Evolutionary conservation across 1,284 basidiomycete species (phyloP).

Genomic region (Cryptococcus neoformans): DNA sequence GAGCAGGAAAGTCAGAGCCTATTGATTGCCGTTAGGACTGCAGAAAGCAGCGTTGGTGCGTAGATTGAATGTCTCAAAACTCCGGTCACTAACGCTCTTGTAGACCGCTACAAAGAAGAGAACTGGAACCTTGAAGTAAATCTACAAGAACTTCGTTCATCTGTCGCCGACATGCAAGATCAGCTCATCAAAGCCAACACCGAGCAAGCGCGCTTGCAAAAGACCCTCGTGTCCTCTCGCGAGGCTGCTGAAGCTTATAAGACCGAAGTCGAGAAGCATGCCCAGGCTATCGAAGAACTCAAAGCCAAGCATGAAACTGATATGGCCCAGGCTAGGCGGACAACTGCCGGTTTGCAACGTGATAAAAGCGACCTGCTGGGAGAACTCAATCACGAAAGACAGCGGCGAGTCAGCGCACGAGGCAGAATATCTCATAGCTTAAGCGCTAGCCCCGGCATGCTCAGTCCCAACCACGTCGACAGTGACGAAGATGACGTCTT

Average conservation of each 20-base stretch:
- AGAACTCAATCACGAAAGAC: constrained; percentile 68
- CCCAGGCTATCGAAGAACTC: constrained; percentile 65
- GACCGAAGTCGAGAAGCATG: constrained; percentile 75
- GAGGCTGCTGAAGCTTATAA: constrained; percentile 81
- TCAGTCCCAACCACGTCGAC: constrained; percentile 42
- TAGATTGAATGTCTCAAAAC: constrained; percentile 4
- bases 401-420: constrained; percentile 32
- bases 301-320: constrained; percentile 89
- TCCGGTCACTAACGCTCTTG: constrained; percentile 6
- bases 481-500: constrained; percentile 68
- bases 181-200: constrained; percentile 68
- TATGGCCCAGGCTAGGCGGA: constrained; percentile 81
- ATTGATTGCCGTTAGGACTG: constrained; percentile 63
- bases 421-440: constrained; percentile 30
- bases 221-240: constrained; percentile 67
- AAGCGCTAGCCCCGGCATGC: constrained; percentile 52
- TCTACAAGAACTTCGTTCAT: constrained; percentile 77
- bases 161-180: constrained; percentile 65
- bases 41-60: constrained; percentile 74
- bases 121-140: constrained; percentile 98
- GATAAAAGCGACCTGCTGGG: constrained; percentile 90
- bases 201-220: constrained; percentile 77
- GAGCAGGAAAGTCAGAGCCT: constrained; percentile 71
- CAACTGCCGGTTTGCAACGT: constrained; percentile 79
- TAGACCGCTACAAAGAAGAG: constrained; percentile 85